Evolutionary conservation across 139 green algal genomes (phyloP).

Genomic region (Chlorella ohadii): DNA sequence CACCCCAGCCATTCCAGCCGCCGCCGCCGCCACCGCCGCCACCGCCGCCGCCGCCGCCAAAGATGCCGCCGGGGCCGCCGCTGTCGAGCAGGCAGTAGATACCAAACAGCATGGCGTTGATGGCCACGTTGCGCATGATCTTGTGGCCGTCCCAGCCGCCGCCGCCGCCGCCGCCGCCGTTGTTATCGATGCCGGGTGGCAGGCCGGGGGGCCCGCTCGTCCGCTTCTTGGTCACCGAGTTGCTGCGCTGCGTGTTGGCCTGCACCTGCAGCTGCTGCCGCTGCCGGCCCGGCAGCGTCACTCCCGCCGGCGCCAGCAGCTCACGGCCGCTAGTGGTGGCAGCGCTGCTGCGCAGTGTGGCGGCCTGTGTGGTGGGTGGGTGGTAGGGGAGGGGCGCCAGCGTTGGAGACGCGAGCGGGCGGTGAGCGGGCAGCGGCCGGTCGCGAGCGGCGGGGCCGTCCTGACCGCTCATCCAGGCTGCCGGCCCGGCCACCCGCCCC

Average conservation of each 20-base stretch:
- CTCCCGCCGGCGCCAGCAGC: no score
- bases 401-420: no score
- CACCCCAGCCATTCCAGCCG: slow-evolving; percentile 30
- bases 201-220: slow-evolving; percentile 55
- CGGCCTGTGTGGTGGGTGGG: no score
- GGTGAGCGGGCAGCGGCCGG: no score
- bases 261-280: neutral
- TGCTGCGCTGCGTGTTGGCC: slow-evolving; percentile 51
- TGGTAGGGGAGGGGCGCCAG: no score
- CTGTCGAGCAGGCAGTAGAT: slow-evolving; percentile 56
- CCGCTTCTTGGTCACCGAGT: slow-evolving; percentile 57
- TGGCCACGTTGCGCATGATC: slow-evolving; percentile 51
- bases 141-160: slow-evolving; percentile 54
- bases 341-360: no score
- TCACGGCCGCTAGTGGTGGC: no score
- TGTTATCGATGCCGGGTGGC: slow-evolving; percentile 55
- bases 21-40: slow-evolving; percentile 42
- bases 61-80: slow-evolving; percentile 42
- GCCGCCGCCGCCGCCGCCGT: slow-evolving; percentile 52
- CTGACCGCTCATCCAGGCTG: no score
- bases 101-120: slow-evolving; percentile 52
- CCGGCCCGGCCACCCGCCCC: no score
- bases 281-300: neutral
- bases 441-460: no score
- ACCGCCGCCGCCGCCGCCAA: slow-evolving; percentile 52